Base-by-base conservation (phyloP, 495 filamentous ascomycete genomes). In the Hypomontagnella submonticulosa region DNA sequence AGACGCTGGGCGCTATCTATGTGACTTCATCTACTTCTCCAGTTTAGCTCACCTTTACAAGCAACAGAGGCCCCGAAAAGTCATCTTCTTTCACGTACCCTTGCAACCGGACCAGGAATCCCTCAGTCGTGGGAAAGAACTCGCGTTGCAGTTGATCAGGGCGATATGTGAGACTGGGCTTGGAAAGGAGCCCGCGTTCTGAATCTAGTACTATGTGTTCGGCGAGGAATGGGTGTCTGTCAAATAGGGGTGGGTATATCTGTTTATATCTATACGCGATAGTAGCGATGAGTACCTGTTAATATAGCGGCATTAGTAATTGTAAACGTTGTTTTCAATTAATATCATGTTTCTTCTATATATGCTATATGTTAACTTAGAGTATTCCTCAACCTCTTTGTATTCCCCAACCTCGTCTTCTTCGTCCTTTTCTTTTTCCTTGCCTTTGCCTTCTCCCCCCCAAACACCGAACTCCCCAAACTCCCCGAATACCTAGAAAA, bases 1-100 rank as follows among this genome's bases (percentile, higher is more conserved):
- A 41, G 89, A 96, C 70, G 89, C 92, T 0, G 92, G 92, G 0
- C 88, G 85, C 42, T 97, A 89, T 70, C 79, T 94, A 12, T 97
- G 92, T 73, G 92, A 94, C 67, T 97, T 93, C 71, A 93, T 90
- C 47, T 95, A 91, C 75, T 96, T 88, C 77, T 88, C 88, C 4
- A 90, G 86, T 62, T 68, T 97, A 72, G 83, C 88, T 15, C 76
- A 77, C 58, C 76, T 86, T 15, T 73, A 78, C 47, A 82, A 80
- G 74, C 76, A 78, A 4, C 79, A 80, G 16, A 71, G 79, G 36
- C 77, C 80, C 47, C 79, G 79, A 41, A 87, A 84, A 51, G 87
- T 92, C 12, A 72, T 89, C 23, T 97, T 97, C 71, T 75, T 94
- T 54, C 92, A 97, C 71, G 90, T 96, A 1, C 92, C 92, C 6